Evolutionary conservation across 1,284 basidiomycete species (phyloP), one percentile per base, ranked within the genome.

Genomic region (Uromyces viciae-fabae): DNA sequence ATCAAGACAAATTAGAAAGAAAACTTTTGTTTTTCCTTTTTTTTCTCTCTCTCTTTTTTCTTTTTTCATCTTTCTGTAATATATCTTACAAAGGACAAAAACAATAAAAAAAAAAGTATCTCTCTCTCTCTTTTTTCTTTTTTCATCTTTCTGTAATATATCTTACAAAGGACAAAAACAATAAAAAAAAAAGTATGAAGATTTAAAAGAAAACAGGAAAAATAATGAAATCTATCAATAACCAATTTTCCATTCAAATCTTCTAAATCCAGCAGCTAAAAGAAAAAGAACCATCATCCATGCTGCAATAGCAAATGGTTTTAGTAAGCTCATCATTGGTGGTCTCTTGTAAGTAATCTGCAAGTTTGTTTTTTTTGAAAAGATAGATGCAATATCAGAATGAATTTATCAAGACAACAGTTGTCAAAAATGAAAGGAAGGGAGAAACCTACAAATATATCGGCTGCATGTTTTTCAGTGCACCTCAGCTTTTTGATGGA

Each of bases 271-370:
- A 33, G 84, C 85, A 31, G 87, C 81, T 33, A 86, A 42, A 72
- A 86, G 84, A 66, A 87, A 83, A 25, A 85, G 81, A 8, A 83
- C 81, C 5, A 84, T 83, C 28, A 87, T 68, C 17, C 82, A 81
- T 0, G 72, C 84, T 3, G 91, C 90, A 49, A 94, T 92, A 9
- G 90, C 90, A 42, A 93, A 79, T 0, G 93, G 93, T 87, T 98
- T 98, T 86, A 91, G 92, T 79, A 96, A 86, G 85, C 93, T 91
- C 31, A 92, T 91, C 40, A 89, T 88, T 80, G 91, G 85, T 5
- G 93, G 90, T 62, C 95, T 91, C 83, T 89, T 90, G 89, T 98
- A 98, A 54, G 91, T 90, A 81, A 96, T 91, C 94, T 96, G 82
- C 9, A 56, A 33, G 5, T 25, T n/a, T n/a, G n/a, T n/a, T n/a